These are phyloP conservation scores for Voacanga thouarsii DNA, from an alignment of 257 asterid genomes.

Conservation along the genomic window DNA sequence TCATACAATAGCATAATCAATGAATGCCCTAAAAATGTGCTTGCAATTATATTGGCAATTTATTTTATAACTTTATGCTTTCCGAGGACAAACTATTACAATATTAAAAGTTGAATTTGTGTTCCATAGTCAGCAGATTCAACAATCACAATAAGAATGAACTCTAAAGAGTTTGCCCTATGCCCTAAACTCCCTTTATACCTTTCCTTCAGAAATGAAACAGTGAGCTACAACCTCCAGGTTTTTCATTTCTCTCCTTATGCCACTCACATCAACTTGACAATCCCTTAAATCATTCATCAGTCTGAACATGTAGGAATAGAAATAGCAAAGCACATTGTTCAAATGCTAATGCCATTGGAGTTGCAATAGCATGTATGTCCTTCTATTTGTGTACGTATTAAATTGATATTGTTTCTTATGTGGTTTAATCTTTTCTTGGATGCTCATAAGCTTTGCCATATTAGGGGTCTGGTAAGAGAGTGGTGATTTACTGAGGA, in stretches of 20 bases:
- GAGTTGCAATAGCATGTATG: background rate
- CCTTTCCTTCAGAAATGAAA: too few species aligned
- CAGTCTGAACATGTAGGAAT: background rate
- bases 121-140: too few species aligned
- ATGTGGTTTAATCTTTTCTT: background rate
- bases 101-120: too few species aligned
- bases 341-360: background rate
- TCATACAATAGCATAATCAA: too few species aligned
- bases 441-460: background rate
- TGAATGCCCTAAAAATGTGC: too few species aligned
- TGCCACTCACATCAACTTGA: conserved; percentile 4
- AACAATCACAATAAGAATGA: too few species aligned
- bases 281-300: background rate
- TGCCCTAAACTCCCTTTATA: too few species aligned
- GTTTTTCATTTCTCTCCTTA: background rate
- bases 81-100: too few species aligned
- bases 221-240: background rate
- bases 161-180: too few species aligned
- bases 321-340: background rate
- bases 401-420: background rate
- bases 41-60: too few species aligned
- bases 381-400: background rate
- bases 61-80: too few species aligned
- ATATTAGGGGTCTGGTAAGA: background rate
- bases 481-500: background rate